Evolutionary conservation across 2,329 filamentous ascomycete species (phyloP).

Genomic region (Calcarisporium arbuscula): DNA sequence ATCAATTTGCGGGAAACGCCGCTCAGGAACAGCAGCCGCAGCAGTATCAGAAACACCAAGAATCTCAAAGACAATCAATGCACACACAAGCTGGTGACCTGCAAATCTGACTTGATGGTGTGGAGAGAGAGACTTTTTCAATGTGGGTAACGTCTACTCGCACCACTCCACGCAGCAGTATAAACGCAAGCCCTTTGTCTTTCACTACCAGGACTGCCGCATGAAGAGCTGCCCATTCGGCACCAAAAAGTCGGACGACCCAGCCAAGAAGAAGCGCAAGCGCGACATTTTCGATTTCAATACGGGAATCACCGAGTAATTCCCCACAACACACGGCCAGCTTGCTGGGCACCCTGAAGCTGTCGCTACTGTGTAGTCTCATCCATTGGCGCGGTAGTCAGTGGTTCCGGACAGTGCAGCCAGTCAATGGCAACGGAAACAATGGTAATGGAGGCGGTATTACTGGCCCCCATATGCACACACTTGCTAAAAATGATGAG

Average conservation of each 20-base stretch:
- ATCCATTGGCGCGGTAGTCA: slow-evolving; percentile 2
- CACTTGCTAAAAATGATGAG: slow-evolving; percentile 65
- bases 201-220: slow-evolving; percentile 80
- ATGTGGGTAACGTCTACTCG: slow-evolving; percentile 80
- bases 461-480: slow-evolving; percentile 68
- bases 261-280: slow-evolving; percentile 76
- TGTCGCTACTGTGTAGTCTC: slow-evolving; percentile 10
- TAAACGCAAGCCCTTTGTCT: slow-evolving; percentile 76
- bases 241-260: slow-evolving; percentile 72
- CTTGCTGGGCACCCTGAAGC: slow-evolving; percentile 15
- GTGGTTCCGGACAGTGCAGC: slow-evolving; percentile 67
- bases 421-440: slow-evolving; percentile 69
- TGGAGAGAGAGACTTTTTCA: slow-evolving; percentile 72
- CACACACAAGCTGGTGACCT: no score
- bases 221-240: slow-evolving; percentile 74
- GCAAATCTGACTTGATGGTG: slow-evolving; percentile 55
- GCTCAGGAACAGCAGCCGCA: no score
- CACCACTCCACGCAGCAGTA: slow-evolving; percentile 76
- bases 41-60: no score
- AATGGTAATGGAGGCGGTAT: slow-evolving; percentile 67
- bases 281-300: slow-evolving; percentile 81
- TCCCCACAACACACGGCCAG: slow-evolving; percentile 43
- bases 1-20: no score
- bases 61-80: no score
- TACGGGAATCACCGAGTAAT: slow-evolving; percentile 79